These are phyloP conservation scores for Fonsecaea erecta DNA, from an alignment of 2,329 filamentous ascomycete species.

Conservation along the genomic window DNA sequence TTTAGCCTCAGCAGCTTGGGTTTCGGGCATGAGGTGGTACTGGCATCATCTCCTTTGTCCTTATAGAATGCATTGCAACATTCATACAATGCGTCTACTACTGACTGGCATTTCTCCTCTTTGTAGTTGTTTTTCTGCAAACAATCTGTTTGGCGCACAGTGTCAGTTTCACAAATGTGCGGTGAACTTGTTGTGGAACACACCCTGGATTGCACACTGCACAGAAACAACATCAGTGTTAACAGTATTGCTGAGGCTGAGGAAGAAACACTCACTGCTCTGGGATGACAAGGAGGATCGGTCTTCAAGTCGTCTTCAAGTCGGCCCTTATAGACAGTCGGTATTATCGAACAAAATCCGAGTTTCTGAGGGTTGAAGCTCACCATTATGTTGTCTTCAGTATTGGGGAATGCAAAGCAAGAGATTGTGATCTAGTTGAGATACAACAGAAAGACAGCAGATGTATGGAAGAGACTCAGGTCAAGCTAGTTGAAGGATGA, in stretches of 20 bases:
- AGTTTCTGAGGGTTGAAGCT: not conserved
- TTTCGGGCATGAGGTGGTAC: constrained; percentile 83
- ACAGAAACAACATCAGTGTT: constrained; percentile 10
- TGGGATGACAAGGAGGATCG: constrained; percentile 81
- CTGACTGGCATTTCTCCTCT: constrained; percentile 76
- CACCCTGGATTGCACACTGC: constrained; percentile 90
- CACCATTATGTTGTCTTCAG: constrained; percentile 4
- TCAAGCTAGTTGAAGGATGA: not conserved
- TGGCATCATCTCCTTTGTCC: constrained; percentile 74
- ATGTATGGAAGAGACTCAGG: not conserved
- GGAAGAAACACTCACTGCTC: constrained; percentile 65
- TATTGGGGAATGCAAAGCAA: not conserved
- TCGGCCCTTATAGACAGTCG: constrained; percentile 22
- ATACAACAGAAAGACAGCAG: not conserved
- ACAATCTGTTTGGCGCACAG: constrained; percentile 64
- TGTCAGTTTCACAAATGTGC: not conserved
- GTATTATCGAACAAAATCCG: not conserved
- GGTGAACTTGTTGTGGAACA: not conserved
- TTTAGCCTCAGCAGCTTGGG: constrained; percentile 78
- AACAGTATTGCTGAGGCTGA: not conserved
- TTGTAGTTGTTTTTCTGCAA: constrained; percentile 82
- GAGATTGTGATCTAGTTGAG: not conserved
- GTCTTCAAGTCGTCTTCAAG: constrained; percentile 72
- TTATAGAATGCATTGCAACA: constrained; percentile 92
- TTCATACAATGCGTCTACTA: constrained; percentile 86